These are phyloP conservation scores for Ophiocordyceps camponoti-saundersi DNA, from an alignment of 2,329 filamentous ascomycete species.

Conservation along the genomic window DNA sequence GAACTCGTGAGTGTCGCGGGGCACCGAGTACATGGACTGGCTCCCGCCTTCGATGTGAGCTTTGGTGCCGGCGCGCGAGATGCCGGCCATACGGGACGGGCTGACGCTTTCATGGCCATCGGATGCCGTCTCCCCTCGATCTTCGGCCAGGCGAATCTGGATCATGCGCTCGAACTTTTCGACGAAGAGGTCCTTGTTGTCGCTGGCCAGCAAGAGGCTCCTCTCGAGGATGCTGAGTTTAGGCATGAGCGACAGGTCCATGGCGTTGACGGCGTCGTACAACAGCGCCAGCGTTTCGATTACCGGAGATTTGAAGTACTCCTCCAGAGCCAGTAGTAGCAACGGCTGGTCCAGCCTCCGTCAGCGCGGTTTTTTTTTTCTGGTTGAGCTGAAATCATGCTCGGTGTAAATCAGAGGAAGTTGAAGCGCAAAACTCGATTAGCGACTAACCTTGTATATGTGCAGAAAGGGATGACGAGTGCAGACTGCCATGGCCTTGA, in stretches of 20 bases:
- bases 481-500: slow-evolving; percentile 98
- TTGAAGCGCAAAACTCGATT: too few relatives aligned
- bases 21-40: slow-evolving; percentile 53
- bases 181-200: slow-evolving; percentile 90
- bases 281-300: slow-evolving; percentile 76
- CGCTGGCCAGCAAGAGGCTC: slow-evolving; percentile 72
- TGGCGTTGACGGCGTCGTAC: slow-evolving; percentile 85
- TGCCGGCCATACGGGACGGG: slow-evolving; percentile 27
- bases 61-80: slow-evolving; percentile 45
- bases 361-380: too few relatives aligned
- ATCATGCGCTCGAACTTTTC: slow-evolving; percentile 97
- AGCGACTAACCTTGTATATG: slow-evolving; percentile 70
- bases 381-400: too few relatives aligned
- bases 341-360: slow-evolving; percentile 43
- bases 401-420: too few relatives aligned
- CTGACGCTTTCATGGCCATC: slow-evolving; percentile 25
- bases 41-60: slow-evolving; percentile 38
- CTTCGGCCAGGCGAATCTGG: slow-evolving; percentile 59
- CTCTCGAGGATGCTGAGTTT: slow-evolving; percentile 69
- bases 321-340: slow-evolving; percentile 76
- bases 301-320: slow-evolving; percentile 87
- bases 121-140: slow-evolving; percentile 25
- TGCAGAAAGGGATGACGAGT: slow-evolving; percentile 94
- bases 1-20: slow-evolving; percentile 93
- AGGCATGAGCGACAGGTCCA: slow-evolving; percentile 92